Percentiles rank a stretch among this genome's conserved stretches.
Evolutionary conservation across 1,139 yeast genomes (phyloP).

Genomic region (Kazachstania sp.): DNA sequence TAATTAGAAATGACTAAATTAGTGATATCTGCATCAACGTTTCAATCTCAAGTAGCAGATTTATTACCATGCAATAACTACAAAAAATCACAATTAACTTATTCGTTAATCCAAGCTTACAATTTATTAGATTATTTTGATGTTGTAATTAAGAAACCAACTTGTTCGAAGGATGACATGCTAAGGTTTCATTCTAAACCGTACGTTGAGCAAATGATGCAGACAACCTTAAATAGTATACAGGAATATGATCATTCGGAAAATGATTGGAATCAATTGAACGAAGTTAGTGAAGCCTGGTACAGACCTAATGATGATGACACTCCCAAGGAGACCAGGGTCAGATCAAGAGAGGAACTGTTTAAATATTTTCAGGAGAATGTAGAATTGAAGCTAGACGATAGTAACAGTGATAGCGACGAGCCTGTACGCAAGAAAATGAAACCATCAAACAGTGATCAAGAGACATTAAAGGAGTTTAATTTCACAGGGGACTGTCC

Average conservation of each 20-base stretch:
- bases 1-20: conserved; percentile 14
- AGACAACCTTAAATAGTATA: conserved; percentile 9
- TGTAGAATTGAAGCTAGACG: neutral
- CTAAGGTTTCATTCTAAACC: conserved; percentile 20
- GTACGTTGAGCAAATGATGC: conserved; percentile 17
- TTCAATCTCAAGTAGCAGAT: conserved; percentile 28
- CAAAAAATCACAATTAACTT: conserved; percentile 21
- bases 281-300: conserved; percentile 11
- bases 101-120: conserved; percentile 19
- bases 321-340: neutral
- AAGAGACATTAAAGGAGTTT: conserved; percentile 11
- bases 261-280: conserved; percentile 10
- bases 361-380: conserved; percentile 5
- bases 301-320: neutral
- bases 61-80: conserved; percentile 26
- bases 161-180: conserved; percentile 13
- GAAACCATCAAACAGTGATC: neutral
- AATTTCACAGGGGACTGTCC: conserved; percentile 61
- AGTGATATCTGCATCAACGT: conserved; percentile 21
- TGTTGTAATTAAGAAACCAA: conserved; percentile 14
- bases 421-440: neutral
- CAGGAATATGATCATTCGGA: conserved; percentile 10
- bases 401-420: neutral
- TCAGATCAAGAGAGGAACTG: conserved; percentile 6
- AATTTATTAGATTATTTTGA: conserved; percentile 22